Evolutionary conservation across 441 rosid genomes (phyloP).

Genomic region (Jatropha podagrica): DNA sequence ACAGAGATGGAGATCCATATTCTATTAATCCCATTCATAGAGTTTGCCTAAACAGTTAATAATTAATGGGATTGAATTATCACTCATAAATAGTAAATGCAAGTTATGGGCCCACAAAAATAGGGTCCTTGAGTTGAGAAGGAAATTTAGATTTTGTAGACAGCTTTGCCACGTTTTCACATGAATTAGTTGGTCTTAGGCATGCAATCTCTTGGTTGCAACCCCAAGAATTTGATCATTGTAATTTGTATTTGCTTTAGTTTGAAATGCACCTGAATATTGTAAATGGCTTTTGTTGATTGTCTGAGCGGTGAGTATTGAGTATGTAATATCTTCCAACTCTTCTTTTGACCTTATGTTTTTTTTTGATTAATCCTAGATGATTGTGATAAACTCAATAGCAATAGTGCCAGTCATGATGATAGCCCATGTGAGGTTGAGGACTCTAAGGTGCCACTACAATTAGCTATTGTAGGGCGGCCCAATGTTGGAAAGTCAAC

Average conservation of each 20-base stretch:
- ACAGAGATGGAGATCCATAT: neutral
- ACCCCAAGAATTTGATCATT: neutral
- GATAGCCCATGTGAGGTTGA: slow-evolving; percentile 46
- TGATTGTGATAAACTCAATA: slow-evolving; percentile 33
- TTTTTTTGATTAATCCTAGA: slow-evolving; percentile 35
- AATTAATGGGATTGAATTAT: neutral
- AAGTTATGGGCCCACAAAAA: neutral
- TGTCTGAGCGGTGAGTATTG: neutral
- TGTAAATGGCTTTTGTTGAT: neutral
- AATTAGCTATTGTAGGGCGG: slow-evolving; percentile 88
- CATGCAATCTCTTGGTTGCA: neutral
- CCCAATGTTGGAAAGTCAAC: slow-evolving; percentile 99
- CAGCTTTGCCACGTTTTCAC: neutral
- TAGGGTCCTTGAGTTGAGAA: neutral
- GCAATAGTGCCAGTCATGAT: slow-evolving; percentile 23
- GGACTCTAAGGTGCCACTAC: slow-evolving; percentile 75
- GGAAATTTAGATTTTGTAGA: neutral
- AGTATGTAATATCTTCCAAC: neutral
- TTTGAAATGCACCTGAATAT: slow-evolving; percentile 5
- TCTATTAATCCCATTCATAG: neutral
- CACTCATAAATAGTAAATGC: neutral
- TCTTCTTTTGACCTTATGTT: slow-evolving; percentile 20
- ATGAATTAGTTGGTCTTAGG: neutral
- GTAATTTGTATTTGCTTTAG: neutral
- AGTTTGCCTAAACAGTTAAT: neutral